Evolutionary conservation across 2,329 filamentous ascomycete genomes (phyloP), one percentile per base, ranked within the genome.

Genomic region (Hypoxylon sp.): DNA sequence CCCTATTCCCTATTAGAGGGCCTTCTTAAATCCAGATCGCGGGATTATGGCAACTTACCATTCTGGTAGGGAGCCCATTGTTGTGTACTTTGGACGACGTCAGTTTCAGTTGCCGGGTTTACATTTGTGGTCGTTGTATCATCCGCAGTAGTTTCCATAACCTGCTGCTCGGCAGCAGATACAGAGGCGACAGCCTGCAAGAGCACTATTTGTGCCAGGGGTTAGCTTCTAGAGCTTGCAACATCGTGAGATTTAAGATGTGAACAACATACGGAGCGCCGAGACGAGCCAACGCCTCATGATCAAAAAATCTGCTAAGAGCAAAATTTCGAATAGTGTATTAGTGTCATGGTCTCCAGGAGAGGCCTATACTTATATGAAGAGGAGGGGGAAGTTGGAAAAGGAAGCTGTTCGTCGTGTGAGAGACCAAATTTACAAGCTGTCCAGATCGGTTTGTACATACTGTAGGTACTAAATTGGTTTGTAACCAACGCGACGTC

Each of bases 1-100:
- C 44, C 86, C 87, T 86, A 68, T 31, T 35, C 10, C 13, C 37
- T 19, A 60, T 75, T 63, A 75, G 67, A 61, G 11, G n/a, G 1
- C 3, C 3, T 19, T 33, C 19, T 22, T 9, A 9, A 22, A 29
- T 19, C 46, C 35, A 35, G 10, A 17, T 24, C 13, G 33, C 26
- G 33, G 1, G 33, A 31, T 47, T 42, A 35, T 54, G 26, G 48
- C 26, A 37, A 33, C 74, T 68, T 75, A 78, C 77, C 77, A 66
- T 71, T 77, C 65, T 79, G 77, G 67, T 78, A 78, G 46, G 77
- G 75, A 54, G 71, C 70, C 77, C 77, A 79, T 50, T 72, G 67
- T n/a, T 73, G 72, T 44, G 71, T 67, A 44, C 64, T 70, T 53
- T 71, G 73, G 39, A 69, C 73, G 11, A 78, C 48, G 44, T 75